Percentiles rank a stretch among this genome's conserved stretches.
phyloP scores from a whole-genome alignment of 2,329 filamentous ascomycete genomes.

The Diaporthe citri region DNA sequence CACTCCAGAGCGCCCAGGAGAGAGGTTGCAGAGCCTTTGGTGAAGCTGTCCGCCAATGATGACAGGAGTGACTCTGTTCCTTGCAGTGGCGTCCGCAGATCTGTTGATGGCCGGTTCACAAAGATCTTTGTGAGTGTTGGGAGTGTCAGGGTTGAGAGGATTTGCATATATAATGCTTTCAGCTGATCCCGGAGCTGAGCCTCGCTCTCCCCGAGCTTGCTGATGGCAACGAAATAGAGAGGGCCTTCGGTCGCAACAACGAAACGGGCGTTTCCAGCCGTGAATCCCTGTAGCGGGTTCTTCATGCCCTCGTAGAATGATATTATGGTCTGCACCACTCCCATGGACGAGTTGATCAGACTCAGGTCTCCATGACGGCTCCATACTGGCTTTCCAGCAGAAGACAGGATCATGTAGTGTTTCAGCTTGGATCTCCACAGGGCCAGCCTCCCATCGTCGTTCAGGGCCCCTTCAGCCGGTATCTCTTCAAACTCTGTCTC shows the following conservation, averaged over 20 bases:
- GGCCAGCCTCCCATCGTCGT: constrained; percentile 71
- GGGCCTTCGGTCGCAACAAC: constrained; percentile 88
- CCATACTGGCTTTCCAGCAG: constrained; percentile 97
- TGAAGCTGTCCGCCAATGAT: constrained; percentile 94
- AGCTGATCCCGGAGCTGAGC: constrained; percentile 87
- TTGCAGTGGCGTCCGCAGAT: constrained; percentile 88
- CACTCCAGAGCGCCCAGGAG: constrained; percentile 93
- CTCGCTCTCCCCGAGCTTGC: constrained; percentile 92
- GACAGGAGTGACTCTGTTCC: constrained; percentile 93
- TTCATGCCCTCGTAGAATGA: constrained; percentile 91
- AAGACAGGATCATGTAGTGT: constrained; percentile 96
- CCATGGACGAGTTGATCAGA: constrained; percentile 93
- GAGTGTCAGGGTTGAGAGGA: constrained; percentile 92
- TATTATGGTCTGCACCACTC: constrained; percentile 96
- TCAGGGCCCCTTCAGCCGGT: constrained; percentile 63
- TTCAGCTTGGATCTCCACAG: constrained; percentile 95
- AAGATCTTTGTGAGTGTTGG: constrained; percentile 90
- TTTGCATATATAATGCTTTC: constrained; percentile 97
- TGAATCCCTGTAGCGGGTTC: constrained; percentile 85
- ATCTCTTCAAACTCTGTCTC: constrained; percentile 83
- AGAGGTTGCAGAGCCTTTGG: constrained; percentile 88
- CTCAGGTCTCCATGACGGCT: constrained; percentile 92
- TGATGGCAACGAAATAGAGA: constrained; percentile 93
- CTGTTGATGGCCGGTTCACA: constrained; percentile 90
- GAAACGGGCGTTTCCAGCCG: constrained; percentile 87